A percentile compares a stretch with the other conserved stretches of the same genome.
Conservation (phyloP, 306 rosid genomes). For the Argentina anserina region DNA sequence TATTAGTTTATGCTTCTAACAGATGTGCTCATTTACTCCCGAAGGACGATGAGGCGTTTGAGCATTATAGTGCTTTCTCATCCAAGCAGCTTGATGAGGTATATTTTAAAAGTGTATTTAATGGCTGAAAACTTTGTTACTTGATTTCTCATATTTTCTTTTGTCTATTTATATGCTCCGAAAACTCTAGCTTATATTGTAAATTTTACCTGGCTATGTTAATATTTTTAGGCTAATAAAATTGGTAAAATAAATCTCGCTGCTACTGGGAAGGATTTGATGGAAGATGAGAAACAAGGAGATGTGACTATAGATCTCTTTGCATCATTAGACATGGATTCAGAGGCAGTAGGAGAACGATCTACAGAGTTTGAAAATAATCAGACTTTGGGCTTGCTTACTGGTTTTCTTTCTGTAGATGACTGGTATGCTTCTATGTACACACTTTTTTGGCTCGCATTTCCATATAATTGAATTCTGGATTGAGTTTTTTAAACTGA, state of each 20-base stretch:
- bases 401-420: constrained; percentile 85
- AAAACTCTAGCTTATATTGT: background rate
- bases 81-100: constrained; percentile 97
- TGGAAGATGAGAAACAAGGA: constrained; percentile 97
- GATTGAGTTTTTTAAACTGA: background rate
- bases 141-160: background rate
- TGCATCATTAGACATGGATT: constrained; percentile 73
- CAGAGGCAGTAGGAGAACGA: constrained; percentile 73
- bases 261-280: constrained; percentile 91
- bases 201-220: background rate
- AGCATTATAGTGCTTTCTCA: constrained; percentile 67
- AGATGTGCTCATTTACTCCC: constrained; percentile 94
- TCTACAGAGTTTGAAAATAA: constrained; percentile 73
- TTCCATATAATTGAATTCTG: background rate
- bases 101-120: constrained; percentile 3
- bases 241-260: constrained; percentile 97
- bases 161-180: background rate
- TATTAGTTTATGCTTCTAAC: background rate
- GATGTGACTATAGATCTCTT: constrained; percentile 87
- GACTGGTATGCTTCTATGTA: constrained; percentile 59
- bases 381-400: constrained; percentile 92
- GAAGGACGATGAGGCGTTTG: constrained; percentile 83
- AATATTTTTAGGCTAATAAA: constrained; percentile 69
- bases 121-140: background rate
- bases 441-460: background rate